These are phyloP conservation scores for Malassezia dermatis DNA, from an alignment of 1,284 basidiomycete species.

Conservation along the genomic window DNA sequence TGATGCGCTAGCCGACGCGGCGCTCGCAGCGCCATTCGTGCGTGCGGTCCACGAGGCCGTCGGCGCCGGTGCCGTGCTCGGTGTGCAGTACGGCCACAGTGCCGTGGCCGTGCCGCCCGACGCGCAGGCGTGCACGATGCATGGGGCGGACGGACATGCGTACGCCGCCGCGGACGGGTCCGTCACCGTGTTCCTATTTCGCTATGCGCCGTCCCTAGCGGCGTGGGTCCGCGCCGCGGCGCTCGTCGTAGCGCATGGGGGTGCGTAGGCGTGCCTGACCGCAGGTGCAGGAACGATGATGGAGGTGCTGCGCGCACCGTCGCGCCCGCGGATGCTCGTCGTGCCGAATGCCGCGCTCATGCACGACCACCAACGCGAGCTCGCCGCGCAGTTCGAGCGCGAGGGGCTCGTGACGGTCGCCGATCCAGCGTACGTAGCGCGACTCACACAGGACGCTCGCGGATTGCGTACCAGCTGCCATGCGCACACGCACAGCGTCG, in stretches of 20 bases:
- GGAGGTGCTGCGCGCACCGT: slow-evolving; percentile 61
- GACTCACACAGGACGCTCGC: neutral
- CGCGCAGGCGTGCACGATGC: slow-evolving; percentile 15
- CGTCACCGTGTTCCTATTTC: slow-evolving; percentile 23
- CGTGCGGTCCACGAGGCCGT: neutral
- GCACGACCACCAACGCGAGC: slow-evolving; percentile 85
- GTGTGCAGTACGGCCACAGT: slow-evolving; percentile 10
- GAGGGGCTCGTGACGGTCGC: slow-evolving; percentile 1
- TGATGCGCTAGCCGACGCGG: slow-evolving; percentile 27
- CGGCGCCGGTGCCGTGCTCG: neutral
- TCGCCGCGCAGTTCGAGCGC: slow-evolving; percentile 56
- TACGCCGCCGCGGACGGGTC: slow-evolving; percentile 4
- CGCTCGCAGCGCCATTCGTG: slow-evolving; percentile 16
- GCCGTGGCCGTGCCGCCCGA: neutral
- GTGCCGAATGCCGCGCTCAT: slow-evolving; percentile 79
- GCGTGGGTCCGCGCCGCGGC: slow-evolving; percentile 57
- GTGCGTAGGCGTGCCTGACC: slow-evolving; percentile 51
- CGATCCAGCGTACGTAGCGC: neutral
- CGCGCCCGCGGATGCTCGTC: slow-evolving; percentile 62
- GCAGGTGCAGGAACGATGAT: slow-evolving; percentile 87
- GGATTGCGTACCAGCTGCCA: neutral
- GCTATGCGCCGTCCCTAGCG: slow-evolving; percentile 23
- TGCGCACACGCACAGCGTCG: neutral
- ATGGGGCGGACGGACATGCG: slow-evolving; percentile 12
- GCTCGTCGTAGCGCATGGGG: slow-evolving; percentile 82